Conservation (phyloP, 75 land plant species). For the Pseudotsuga menziesii region DNA sequence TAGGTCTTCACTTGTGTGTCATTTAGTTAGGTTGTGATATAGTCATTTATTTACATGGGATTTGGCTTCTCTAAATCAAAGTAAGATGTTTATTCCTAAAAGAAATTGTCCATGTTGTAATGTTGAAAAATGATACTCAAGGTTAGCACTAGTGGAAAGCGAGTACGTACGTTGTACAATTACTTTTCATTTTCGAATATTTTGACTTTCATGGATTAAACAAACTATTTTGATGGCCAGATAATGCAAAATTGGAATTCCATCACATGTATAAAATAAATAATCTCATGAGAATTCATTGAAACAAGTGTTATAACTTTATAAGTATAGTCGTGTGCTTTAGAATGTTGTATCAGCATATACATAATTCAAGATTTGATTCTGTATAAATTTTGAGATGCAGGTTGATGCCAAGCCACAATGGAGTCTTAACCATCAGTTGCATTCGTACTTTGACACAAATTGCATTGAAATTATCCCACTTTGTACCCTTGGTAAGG, state of each 20-base stretch:
- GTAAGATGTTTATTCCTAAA: too few species aligned
- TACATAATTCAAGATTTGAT: background rate
- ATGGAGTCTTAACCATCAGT: conserved; percentile 76
- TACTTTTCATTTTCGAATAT: background rate
- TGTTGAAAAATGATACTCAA: background rate
- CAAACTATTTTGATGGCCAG: too few species aligned
- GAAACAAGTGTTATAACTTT: background rate
- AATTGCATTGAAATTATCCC: conserved; percentile 68
- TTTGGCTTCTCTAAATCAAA: too few species aligned
- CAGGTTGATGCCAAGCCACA: conserved; percentile 96
- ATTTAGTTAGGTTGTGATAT: background rate
- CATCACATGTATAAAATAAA: too few species aligned
- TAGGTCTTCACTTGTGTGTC: background rate
- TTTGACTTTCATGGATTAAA: too few species aligned
- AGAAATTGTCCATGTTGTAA: background rate
- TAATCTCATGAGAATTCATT: too few species aligned
- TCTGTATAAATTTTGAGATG: background rate
- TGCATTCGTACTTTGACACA: conserved; percentile 78
- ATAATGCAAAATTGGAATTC: too few species aligned
- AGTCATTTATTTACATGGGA: background rate
- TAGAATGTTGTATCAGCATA: background rate
- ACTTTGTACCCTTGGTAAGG: conserved; percentile 56
- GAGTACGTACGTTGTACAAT: background rate
- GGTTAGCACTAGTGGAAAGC: background rate
- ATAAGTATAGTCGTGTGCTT: background rate